Evolutionary conservation across 805 yeast species (phyloP).

Genomic region (Teunomyces cretensis): DNA sequence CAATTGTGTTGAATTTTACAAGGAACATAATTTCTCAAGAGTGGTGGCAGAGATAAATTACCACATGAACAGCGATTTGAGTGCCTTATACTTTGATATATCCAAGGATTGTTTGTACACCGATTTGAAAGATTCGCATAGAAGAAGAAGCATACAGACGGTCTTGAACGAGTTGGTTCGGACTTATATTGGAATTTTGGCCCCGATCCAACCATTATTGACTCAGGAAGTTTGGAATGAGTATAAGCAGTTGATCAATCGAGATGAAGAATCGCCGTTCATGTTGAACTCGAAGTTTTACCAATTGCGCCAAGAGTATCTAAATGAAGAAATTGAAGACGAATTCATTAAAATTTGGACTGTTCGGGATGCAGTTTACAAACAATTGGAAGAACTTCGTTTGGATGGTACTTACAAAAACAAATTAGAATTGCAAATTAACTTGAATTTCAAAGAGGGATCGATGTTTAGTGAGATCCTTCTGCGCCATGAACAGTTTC

Average conservation of each 20-base stretch:
- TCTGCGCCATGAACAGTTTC: constrained; percentile 18
- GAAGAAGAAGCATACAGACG: constrained; percentile 63
- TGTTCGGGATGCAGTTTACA: constrained; percentile 50
- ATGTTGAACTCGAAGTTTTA: constrained; percentile 39
- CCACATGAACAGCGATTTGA: constrained; percentile 72
- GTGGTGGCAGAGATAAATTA: constrained; percentile 66
- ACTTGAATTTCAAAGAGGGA: constrained; percentile 10
- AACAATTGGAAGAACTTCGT: constrained; percentile 57
- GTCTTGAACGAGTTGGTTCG: constrained; percentile 60
- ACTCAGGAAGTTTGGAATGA: constrained; percentile 87
- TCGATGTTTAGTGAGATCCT: constrained; percentile 12
- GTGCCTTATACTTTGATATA: constrained; percentile 83
- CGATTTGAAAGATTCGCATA: constrained; percentile 45
- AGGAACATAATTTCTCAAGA: constrained; percentile 62
- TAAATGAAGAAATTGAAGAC: constrained; percentile 31
- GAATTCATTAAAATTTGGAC: constrained; percentile 49
- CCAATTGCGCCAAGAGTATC: constrained; percentile 33
- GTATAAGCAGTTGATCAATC: constrained; percentile 35
- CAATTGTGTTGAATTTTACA: constrained; percentile 46
- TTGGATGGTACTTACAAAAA: constrained; percentile 51
- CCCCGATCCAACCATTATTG: constrained; percentile 81
- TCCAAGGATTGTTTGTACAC: constrained; percentile 86
- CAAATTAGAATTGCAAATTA: constrained; percentile 46
- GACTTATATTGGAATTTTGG: constrained; percentile 62
- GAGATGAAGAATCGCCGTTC: constrained; percentile 44